These are phyloP conservation scores for Hericium coralloides DNA, from an alignment of 768 basidiomycete genomes.

Conservation along the genomic window DNA sequence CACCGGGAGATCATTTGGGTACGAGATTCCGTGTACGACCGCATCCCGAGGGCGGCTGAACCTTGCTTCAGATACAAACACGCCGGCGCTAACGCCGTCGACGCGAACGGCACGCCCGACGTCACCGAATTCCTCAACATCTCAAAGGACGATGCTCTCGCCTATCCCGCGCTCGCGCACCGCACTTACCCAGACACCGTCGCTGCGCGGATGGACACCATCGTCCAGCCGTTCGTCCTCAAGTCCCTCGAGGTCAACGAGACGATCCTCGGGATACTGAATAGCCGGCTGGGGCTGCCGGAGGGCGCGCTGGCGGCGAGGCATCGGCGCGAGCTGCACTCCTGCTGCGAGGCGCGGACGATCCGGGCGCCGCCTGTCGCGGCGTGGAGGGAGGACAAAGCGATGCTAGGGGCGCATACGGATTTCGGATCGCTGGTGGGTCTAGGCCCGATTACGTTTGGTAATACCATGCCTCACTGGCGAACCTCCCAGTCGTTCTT, in stretches of 20 bases:
- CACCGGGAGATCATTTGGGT: conserved; percentile 28
- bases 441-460: neutral
- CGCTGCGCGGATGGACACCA: conserved; percentile 13
- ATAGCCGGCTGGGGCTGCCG: conserved; percentile 11
- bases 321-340: conserved; percentile 20
- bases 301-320: conserved; percentile 18
- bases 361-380: conserved; percentile 15
- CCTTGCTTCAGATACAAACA: conserved; percentile 19
- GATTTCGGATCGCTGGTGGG: conserved; percentile 29
- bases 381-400: neutral
- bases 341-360: conserved; percentile 17
- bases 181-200: conserved; percentile 21
- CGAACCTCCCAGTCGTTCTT: conserved; percentile 33
- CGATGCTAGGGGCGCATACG: conserved; percentile 5
- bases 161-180: conserved; percentile 17
- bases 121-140: conserved; percentile 25
- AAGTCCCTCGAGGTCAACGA: conserved; percentile 17
- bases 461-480: neutral
- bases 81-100: conserved; percentile 21
- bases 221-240: conserved; percentile 15
- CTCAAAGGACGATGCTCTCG: conserved; percentile 25
- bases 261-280: conserved; percentile 16
- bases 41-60: neutral
- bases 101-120: conserved; percentile 23
- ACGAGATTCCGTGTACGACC: neutral